Evolutionary conservation across 208 protist species (phyloP), one percentile per base, ranked within the genome.

Genomic region (Naegleria gruberi): DNA sequence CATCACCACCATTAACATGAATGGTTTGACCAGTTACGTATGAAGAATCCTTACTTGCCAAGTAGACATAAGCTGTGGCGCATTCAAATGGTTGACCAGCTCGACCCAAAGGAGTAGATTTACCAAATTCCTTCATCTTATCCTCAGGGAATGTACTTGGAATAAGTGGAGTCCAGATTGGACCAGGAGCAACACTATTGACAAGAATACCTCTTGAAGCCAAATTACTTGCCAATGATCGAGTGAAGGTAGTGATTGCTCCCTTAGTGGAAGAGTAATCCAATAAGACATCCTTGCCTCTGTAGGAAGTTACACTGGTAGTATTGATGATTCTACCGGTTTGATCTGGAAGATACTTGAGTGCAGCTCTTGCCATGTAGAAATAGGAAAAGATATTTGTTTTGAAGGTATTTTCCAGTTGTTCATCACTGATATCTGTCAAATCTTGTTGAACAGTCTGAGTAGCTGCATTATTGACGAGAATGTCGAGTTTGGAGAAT

Each of bases 181-280:
- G 93, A 42, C 93, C 93, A 40, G 93, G 93, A 15, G 93, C 93
- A 30, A 94, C 93, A 87, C 82, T 74, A 65, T 94, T 94, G 26
- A 94, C 93, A n/a, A 92, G 90, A 65, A 94, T 94, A 45, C 92
- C 91, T 30, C 88, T 73, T 0, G 51, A 41, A 15, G 91, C 81
- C 8, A 94, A 65, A 73, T 91, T 90, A 26, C 86, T 82, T 3
- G 93, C 19, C 19, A 94, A 89, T 19, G 92, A 93, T 65, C 85
- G 42, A 42, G 93, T 94, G 45, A 94, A 93, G 10, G 91, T 85
- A 17, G 89, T 82, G 47, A 94, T 94, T 42, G 93, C 93, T 74
- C 92, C 91, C 43, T 94, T 94, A 19, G 93, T 93, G 17, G 89
- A n/a, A n/a, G 91, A 51, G 41, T 94, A 94, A 85, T 94, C 93